Evolutionary conservation across 495 filamentous ascomycete genomes (phyloP).

Genomic region (Diplogelasinospora grovesii): DNA sequence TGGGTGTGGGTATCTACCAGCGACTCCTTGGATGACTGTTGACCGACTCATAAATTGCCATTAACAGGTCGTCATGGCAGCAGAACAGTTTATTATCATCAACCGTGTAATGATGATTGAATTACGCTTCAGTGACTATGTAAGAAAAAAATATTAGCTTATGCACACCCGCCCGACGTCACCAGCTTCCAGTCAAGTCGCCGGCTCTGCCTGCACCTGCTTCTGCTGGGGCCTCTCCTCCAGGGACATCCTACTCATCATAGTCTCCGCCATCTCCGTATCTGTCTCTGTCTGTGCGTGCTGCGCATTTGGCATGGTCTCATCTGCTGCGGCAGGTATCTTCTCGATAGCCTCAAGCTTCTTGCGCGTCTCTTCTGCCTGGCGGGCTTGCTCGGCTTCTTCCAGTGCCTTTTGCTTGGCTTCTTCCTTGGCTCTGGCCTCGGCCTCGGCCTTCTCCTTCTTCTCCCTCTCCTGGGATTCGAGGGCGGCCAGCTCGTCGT

Average conservation of each 20-base stretch:
- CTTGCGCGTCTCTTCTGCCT: constrained; percentile 27
- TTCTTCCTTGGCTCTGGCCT: constrained; percentile 20
- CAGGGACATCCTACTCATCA: constrained; percentile 31
- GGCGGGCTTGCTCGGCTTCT: constrained; percentile 23
- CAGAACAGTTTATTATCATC: too few species aligned
- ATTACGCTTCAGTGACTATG: too few species aligned
- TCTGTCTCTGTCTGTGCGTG: constrained; percentile 1
- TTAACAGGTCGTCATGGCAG: too few species aligned
- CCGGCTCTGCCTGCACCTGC: too few species aligned
- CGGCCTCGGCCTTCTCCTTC: constrained; percentile 44
- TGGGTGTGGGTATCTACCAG: too few species aligned
- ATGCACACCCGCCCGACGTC: too few species aligned
- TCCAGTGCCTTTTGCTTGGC: constrained; percentile 15
- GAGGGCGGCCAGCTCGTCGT: constrained; percentile 78
- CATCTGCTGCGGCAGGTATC: constrained; percentile 20
- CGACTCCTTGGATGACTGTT: too few species aligned
- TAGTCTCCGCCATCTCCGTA: constrained; percentile 15
- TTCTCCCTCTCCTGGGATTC: constrained; percentile 58
- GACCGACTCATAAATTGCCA: too few species aligned
- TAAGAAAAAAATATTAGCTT: too few species aligned
- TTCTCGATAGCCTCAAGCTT: constrained; percentile 35
- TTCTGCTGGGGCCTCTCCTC: constrained; percentile 16
- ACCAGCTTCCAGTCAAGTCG: too few species aligned
- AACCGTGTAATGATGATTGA: too few species aligned
- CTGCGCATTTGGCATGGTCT: constrained; percentile 8